Evolutionary conservation across 345 rosid species (phyloP), one percentile per base, ranked within the genome.

Genomic region (Gossypium arboreum): DNA sequence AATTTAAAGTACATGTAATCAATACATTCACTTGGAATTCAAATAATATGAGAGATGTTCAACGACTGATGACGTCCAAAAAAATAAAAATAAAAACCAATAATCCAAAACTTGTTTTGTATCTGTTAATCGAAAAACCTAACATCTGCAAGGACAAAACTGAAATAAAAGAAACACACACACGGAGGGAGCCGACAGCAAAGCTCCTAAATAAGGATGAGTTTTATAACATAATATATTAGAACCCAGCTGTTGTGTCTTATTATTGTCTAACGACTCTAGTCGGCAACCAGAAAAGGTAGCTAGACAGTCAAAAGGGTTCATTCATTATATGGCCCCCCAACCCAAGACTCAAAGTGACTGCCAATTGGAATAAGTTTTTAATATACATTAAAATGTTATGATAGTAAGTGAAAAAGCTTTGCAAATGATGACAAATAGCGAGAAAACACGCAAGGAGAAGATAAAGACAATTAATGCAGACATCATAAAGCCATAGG

Each of bases 401-500:
- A 54, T 29, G 27, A 57, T 22, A 34, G 39, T 57, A 11, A 11
- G 29, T 58, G 2, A 15, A 22, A 24, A 13, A 22, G 7, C 12
- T 58, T 58, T 11, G 2, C 51, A 47, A 10, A 45, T 61, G 24
- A 60, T 47, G 76, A 60, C 57, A 59, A 73, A 60, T 10, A 44
- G 43, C 10, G 9, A 73, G 67, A 29, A 59, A 51, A 73, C 75
- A 73, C 41, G 6, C 41, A 34, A 34, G 41, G 4, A 73, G 67
- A 43, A 44, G 52, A 57, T 41, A 58, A 59, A 52, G 48, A 73
- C 56, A 73, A 34, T 1, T 34, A 34, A 48, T 39, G 51, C 51
- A 71, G 74, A 55, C 74, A 55, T 71, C 63, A 71, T 18, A 18
- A 55, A 71, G 48, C 8, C 63, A n/a, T 7, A 11, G 29, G 74